These are phyloP conservation scores for Pleurotus eryngii DNA, from an alignment of 768 basidiomycete genomes.

Conservation along the genomic window DNA sequence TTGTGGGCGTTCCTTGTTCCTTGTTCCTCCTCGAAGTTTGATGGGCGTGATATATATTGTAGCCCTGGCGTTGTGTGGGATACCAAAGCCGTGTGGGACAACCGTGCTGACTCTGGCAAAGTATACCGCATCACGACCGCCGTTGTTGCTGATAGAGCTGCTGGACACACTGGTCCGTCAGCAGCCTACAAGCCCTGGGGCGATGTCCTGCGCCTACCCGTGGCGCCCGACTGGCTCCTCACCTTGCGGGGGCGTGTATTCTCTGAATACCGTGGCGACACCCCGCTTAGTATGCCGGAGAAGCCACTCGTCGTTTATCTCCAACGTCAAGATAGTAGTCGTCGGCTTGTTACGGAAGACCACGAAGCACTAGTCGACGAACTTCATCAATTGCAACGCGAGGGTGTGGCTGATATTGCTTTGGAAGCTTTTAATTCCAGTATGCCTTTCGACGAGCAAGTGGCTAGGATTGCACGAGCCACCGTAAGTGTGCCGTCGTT, in stretches of 20 bases:
- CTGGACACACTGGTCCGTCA: neutral
- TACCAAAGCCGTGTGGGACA: neutral
- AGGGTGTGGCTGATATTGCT: neutral
- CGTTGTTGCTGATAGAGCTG: neutral
- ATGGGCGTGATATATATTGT: neutral
- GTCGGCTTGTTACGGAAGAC: neutral
- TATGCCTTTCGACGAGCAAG: neutral
- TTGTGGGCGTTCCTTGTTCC: neutral
- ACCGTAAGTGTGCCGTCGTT: neutral
- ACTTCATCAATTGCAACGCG: neutral
- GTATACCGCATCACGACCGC: neutral
- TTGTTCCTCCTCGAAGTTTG: too few relatives aligned
- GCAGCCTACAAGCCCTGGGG: constrained; percentile 1
- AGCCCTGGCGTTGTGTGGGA: constrained; percentile 3
- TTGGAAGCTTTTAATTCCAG: neutral
- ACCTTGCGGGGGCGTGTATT: neutral
- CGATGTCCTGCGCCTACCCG: constrained; percentile 1
- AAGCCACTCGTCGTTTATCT: neutral
- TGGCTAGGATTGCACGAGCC: neutral
- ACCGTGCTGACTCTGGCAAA: neutral
- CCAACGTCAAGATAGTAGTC: neutral
- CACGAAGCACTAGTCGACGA: neutral
- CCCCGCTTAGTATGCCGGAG: neutral
- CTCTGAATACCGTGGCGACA: neutral
- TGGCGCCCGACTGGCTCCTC: neutral